Evolutionary conservation across 1,139 yeast genomes (phyloP).

Genomic region (Kodamaea anthophila): DNA sequence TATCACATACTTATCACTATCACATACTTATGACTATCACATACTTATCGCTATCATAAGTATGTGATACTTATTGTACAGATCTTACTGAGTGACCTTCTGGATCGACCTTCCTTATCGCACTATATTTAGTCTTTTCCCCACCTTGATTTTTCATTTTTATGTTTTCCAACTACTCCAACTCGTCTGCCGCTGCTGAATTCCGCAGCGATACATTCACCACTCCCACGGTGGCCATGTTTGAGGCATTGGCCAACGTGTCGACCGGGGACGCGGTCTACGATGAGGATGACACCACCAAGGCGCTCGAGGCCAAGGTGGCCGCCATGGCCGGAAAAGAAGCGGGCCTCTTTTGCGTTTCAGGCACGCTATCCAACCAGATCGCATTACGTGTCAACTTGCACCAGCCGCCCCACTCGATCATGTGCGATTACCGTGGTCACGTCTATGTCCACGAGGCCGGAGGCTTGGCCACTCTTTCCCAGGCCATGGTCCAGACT

Average conservation of each 20-base stretch:
- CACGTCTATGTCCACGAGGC: conserved; percentile 40
- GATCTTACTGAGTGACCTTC: too few relatives aligned
- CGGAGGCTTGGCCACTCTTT: conserved; percentile 40
- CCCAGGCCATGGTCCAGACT: conserved; percentile 42
- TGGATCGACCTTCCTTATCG: too few relatives aligned
- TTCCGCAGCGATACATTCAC: conserved; percentile 87
- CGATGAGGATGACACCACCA: conserved; percentile 36
- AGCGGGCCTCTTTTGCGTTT: conserved; percentile 38
- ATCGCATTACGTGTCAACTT: conserved; percentile 36
- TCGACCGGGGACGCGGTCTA: conserved; percentile 39
- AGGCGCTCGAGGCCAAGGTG: conserved; percentile 29
- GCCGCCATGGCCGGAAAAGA: conserved; percentile 35
- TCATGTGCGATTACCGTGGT: conserved; percentile 36
- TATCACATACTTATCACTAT: too few relatives aligned
- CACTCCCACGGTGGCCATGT: conserved; percentile 77
- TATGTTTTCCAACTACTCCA: conserved; percentile 3
- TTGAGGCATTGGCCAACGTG: conserved; percentile 25
- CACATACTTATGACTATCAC: too few relatives aligned
- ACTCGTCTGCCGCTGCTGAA: conserved; percentile 31
- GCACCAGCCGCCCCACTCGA: conserved; percentile 40
- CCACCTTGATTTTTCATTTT: background rate
- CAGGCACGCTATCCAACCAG: conserved; percentile 44
- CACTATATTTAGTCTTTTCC: background rate
- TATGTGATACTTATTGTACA: too few relatives aligned
- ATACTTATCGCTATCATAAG: too few relatives aligned